Evolutionary conservation across 1,284 basidiomycete genomes (phyloP).

Genomic region (Ustilago bromivora): DNA sequence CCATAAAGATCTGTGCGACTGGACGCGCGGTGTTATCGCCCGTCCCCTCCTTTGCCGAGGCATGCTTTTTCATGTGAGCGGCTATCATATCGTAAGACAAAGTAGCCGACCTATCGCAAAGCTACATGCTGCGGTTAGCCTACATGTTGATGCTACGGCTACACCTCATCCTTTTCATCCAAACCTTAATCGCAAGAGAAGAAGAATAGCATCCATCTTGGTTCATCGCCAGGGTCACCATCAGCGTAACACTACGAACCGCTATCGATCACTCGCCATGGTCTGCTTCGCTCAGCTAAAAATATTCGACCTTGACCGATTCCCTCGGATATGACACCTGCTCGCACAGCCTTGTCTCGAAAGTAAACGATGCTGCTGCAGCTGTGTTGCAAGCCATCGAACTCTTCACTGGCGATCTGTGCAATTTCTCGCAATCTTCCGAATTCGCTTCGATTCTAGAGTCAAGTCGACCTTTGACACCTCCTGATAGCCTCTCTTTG

Average conservation of each 20-base stretch:
- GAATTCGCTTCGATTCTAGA: background rate
- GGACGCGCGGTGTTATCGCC: slow-evolving; percentile 81
- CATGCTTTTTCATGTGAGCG: too few relatives aligned
- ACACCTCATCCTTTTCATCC: too few relatives aligned
- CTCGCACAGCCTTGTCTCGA: slow-evolving; percentile 22
- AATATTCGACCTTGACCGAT: slow-evolving; percentile 40
- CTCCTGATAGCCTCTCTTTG: slow-evolving; percentile 16
- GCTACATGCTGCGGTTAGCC: too few relatives aligned
- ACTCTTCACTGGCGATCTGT: slow-evolving; percentile 40
- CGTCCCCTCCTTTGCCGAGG: slow-evolving; percentile 76
- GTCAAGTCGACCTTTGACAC: slow-evolving; percentile 9
- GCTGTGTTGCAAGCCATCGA: slow-evolving; percentile 28
- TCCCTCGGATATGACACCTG: slow-evolving; percentile 31
- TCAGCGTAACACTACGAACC: background rate
- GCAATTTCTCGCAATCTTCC: slow-evolving; percentile 9
- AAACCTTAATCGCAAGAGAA: too few relatives aligned
- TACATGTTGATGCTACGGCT: too few relatives aligned
- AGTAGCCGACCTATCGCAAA: too few relatives aligned
- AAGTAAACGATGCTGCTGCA: slow-evolving; percentile 16
- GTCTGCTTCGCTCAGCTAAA: background rate
- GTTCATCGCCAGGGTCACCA: background rate
- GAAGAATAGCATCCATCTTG: too few relatives aligned
- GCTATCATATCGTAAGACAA: too few relatives aligned
- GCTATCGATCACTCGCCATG: background rate
- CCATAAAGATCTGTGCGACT: slow-evolving; percentile 83